Percentiles rank a stretch among this genome's conserved stretches.
phyloP scores from a whole-genome alignment of 805 yeast species.

The Wickerhamiella sorbophila region DNA sequence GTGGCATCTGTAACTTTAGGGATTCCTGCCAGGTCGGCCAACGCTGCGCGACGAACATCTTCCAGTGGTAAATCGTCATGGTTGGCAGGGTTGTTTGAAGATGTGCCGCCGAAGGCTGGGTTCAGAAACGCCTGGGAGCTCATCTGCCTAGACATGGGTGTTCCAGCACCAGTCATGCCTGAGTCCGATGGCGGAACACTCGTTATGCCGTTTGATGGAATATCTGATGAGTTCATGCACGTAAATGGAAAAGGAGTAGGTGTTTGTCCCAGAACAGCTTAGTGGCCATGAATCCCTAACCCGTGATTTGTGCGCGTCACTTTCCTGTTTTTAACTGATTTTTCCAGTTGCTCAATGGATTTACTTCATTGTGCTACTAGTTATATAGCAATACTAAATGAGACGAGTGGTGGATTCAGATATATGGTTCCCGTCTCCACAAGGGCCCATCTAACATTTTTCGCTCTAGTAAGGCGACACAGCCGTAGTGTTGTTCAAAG shows the following conservation, averaged over 20 bases:
- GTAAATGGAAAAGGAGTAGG: neutral
- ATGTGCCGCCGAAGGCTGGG: neutral
- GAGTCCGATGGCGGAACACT: neutral
- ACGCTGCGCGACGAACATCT: slow-evolving; percentile 14
- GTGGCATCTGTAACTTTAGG: slow-evolving; percentile 83
- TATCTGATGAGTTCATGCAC: slow-evolving; percentile 1
- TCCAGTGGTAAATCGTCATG: slow-evolving; percentile 9
- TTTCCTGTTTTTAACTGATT: too few relatives aligned
- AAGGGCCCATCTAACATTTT: too few relatives aligned
- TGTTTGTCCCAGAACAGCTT: neutral
- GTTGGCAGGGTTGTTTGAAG: neutral
- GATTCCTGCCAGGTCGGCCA: slow-evolving; percentile 27
- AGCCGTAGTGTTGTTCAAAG: too few relatives aligned
- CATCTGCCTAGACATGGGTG: neutral
- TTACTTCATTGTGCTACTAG: too few relatives aligned
- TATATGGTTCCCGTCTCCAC: too few relatives aligned
- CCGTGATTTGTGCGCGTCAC: too few relatives aligned
- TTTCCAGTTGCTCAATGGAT: too few relatives aligned
- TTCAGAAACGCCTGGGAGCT: neutral
- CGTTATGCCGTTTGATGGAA: neutral
- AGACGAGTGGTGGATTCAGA: too few relatives aligned
- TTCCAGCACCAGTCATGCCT: neutral
- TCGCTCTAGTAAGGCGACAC: too few relatives aligned
- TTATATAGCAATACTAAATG: too few relatives aligned
- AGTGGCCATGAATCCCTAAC: neutral